phyloP scores from a whole-genome alignment of 495 filamentous ascomycete species.

The Chlorociboria aeruginascens region DNA sequence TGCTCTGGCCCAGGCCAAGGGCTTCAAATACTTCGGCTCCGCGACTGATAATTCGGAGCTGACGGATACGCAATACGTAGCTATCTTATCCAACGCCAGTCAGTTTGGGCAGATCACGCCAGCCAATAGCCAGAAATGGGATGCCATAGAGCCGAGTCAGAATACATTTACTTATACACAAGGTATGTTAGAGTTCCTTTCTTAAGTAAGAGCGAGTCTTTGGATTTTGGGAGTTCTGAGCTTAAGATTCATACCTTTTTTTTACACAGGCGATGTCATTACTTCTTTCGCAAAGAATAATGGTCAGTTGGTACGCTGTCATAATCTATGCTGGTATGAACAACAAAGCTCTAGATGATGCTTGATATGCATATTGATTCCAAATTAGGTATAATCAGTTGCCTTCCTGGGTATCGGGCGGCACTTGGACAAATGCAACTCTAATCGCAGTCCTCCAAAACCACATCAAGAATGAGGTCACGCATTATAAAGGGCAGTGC shows the following conservation, averaged over 20 bases:
- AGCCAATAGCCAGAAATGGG: slow-evolving; percentile 27
- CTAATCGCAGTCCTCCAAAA: slow-evolving; percentile 39
- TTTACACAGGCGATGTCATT: slow-evolving; percentile 39
- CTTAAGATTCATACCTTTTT: slow-evolving; percentile 1
- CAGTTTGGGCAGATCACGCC: slow-evolving; percentile 41
- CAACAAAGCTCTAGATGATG: background rate
- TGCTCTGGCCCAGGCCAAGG: slow-evolving; percentile 28
- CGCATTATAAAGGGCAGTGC: slow-evolving; percentile 44
- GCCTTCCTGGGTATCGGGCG: slow-evolving; percentile 22
- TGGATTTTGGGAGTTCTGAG: background rate
- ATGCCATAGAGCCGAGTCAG: slow-evolving; percentile 31
- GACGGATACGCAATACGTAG: slow-evolving; percentile 34
- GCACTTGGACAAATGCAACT: slow-evolving; percentile 39
- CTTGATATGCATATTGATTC: too few relatives aligned
- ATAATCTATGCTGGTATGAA: slow-evolving; percentile 50
- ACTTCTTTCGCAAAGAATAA: slow-evolving; percentile 37
- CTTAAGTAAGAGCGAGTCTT: too few relatives aligned
- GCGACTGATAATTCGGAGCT: slow-evolving; percentile 34
- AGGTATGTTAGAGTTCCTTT: too few relatives aligned
- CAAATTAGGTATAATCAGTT: too few relatives aligned
- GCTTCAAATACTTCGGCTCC: slow-evolving; percentile 36
- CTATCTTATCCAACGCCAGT: slow-evolving; percentile 17
- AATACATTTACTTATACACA: slow-evolving; percentile 36
- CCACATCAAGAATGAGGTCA: slow-evolving; percentile 40
- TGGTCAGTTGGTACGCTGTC: slow-evolving; percentile 43